Conservation (phyloP, 768 basidiomycete species). For the Lentinula raphanica region DNA sequence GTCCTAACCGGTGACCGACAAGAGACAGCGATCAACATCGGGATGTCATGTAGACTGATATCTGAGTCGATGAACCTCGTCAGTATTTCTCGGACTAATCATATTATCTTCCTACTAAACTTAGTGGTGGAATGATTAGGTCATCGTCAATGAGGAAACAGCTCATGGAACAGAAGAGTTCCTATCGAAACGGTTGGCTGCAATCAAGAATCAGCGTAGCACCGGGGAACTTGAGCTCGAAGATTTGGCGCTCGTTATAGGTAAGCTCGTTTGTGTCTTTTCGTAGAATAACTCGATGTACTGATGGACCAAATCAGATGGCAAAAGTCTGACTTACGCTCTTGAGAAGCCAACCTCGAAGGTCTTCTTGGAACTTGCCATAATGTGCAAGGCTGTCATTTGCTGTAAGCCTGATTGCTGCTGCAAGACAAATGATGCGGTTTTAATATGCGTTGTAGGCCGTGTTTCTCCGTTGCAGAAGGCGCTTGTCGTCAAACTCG, state of each 20-base stretch:
- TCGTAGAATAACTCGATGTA: slow-evolving; percentile 10
- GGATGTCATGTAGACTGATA: slow-evolving; percentile 93
- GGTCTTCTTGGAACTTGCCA: slow-evolving; percentile 87
- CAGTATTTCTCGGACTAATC: slow-evolving; percentile 16
- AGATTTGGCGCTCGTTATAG: slow-evolving; percentile 92
- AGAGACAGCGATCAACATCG: slow-evolving; percentile 99
- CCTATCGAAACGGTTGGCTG: slow-evolving; percentile 79
- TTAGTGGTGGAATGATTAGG: slow-evolving; percentile 53
- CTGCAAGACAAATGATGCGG: background rate
- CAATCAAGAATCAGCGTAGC: slow-evolving; percentile 89
- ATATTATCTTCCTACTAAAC: background rate
- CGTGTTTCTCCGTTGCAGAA: slow-evolving; percentile 98
- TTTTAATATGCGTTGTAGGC: slow-evolving; percentile 39
- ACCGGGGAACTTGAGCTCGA: slow-evolving; percentile 91
- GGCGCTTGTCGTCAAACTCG: slow-evolving; percentile 96
- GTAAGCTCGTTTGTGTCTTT: slow-evolving; percentile 30
- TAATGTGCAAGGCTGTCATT: slow-evolving; percentile 98
- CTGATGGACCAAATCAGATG: slow-evolving; percentile 49
- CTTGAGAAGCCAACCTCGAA: slow-evolving; percentile 90
- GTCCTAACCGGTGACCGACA: slow-evolving; percentile 97
- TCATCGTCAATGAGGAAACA: slow-evolving; percentile 90
- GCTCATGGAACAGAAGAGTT: slow-evolving; percentile 80
- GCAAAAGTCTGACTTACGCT: slow-evolving; percentile 90
- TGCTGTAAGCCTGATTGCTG: slow-evolving; percentile 65
- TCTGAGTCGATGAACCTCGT: slow-evolving; percentile 99